A percentile compares a stretch with the other conserved stretches of the same genome.
Evolutionary conservation across 495 filamentous ascomycete genomes (phyloP).

Genomic region (Penicillium bovifimosum): DNA sequence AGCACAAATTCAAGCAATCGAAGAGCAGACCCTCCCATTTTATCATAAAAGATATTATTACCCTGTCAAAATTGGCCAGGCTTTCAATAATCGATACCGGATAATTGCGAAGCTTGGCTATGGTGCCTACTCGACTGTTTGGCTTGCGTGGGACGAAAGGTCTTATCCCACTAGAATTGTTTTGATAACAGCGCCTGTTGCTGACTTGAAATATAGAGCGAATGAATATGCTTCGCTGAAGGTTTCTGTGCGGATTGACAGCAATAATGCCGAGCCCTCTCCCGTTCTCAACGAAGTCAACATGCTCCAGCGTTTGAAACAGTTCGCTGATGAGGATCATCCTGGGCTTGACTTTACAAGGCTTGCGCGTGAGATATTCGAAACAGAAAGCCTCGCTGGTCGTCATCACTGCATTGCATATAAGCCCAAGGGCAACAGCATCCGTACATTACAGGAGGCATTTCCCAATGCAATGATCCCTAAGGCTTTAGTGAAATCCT

Average conservation of each 20-base stretch:
- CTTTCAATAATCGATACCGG: slow-evolving; percentile 32
- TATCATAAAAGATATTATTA: slow-evolving; percentile 24
- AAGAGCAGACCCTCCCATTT: slow-evolving; percentile 13
- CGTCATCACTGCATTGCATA: slow-evolving; percentile 11
- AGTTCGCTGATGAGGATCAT: slow-evolving; percentile 2
- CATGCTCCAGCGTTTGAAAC: slow-evolving; percentile 9
- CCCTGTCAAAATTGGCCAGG: slow-evolving; percentile 37
- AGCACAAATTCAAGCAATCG: slow-evolving; percentile 2
- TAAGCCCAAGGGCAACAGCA: slow-evolving; percentile 10
- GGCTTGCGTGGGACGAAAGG: slow-evolving; percentile 41
- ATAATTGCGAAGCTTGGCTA: slow-evolving; percentile 47
- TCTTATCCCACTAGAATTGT: background rate
- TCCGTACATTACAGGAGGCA: slow-evolving; percentile 7
- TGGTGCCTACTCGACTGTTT: slow-evolving; percentile 43
- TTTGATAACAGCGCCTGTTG: background rate
- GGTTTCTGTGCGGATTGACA: slow-evolving; percentile 1
- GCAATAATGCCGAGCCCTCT: background rate
- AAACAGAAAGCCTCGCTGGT: background rate
- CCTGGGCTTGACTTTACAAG: slow-evolving; percentile 5
- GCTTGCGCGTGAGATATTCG: slow-evolving; percentile 12
- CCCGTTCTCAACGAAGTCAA: slow-evolving; percentile 13
- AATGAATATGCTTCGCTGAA: slow-evolving; percentile 9
- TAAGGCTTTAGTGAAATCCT: slow-evolving; percentile 9
- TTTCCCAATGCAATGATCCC: slow-evolving; percentile 8
- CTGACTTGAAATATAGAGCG: background rate